Evolutionary conservation across 192 early-diverging fungal species (phyloP).

Genomic region (Lobosporangium transversale): DNA sequence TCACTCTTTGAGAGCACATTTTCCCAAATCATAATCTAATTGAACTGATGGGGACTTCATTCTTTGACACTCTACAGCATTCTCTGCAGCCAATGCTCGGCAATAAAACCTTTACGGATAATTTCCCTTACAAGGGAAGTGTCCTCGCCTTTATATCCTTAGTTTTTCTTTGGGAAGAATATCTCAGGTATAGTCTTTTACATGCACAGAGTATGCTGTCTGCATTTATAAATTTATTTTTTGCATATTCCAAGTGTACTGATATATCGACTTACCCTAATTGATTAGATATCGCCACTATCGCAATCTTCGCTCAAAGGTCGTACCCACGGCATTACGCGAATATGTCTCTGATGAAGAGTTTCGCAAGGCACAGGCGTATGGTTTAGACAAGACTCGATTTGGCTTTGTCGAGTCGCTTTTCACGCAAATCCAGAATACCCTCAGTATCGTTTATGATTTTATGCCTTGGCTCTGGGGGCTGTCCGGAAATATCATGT

Average conservation of each 20-base stretch:
- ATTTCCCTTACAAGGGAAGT: conserved; percentile 81
- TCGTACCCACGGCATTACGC: conserved; percentile 75
- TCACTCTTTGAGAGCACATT: not conserved
- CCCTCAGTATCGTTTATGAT: conserved; percentile 74
- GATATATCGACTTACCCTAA: not conserved
- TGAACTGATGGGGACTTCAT: conserved; percentile 19
- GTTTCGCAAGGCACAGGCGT: conserved; percentile 85
- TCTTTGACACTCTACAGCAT: conserved; percentile 12
- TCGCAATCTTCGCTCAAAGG: conserved; percentile 69
- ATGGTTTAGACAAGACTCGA: conserved; percentile 84
- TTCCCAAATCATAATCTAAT: not conserved
- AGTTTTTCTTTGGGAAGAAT: conserved; percentile 84
- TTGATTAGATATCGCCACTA: conserved; percentile 77
- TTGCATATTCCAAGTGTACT: not conserved
- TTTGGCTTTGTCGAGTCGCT: conserved; percentile 76
- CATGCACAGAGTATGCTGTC: not conserved
- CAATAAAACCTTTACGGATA: not conserved
- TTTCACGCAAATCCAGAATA: conserved; percentile 73
- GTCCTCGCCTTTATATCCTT: conserved; percentile 77
- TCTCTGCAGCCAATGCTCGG: conserved; percentile 8
- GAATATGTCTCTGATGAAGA: conserved; percentile 76
- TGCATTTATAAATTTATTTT: not conserved
- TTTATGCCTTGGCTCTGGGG: conserved; percentile 81
- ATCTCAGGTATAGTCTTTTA: conserved; percentile 62
- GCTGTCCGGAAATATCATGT: conserved; percentile 62